Base-by-base conservation (phyloP, 75 land plant genomes). In the Chamaecyparis obtusa region DNA sequence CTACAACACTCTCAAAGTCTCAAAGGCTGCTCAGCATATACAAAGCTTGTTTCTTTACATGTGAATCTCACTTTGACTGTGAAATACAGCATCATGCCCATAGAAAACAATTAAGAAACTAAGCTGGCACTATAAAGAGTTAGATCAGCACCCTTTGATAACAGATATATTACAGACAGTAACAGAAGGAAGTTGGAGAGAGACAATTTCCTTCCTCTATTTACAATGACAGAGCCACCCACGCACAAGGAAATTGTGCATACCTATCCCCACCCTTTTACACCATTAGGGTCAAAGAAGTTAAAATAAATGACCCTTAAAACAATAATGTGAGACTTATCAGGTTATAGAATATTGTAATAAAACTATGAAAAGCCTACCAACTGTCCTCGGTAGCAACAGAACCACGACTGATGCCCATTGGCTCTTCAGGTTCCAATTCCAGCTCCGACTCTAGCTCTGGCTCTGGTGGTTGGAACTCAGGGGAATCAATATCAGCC, bases 401-500 rank as follows among this genome's bases (percentile, higher is more conserved):
- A 13, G 92, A 41, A 13, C 88, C 55, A 33, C 81, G 56, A 6
- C 90, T 14, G 16, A 1, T 1, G 13, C 13, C 13, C 55, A 51
- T 0, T 51, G 55, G 84, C 39, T 5, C 82, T 19, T 81, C 41
- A 49, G 86, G 8, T 83, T 92, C 96, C 46, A 76, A 87, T 83
- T 92, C 96, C 37, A 76, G 88, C 87, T 96, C 98, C 90, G 91
- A 72, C 86, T 96, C 96, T 84, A 89, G 56, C 87, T 95, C 94
- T n/a, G 90, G 93, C 82, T 96, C 98, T 27, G 86, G 93, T 14
- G 90, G 80, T 39, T 89, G 93, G 82, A 94, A 96, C 89, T 96
- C 99, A 35, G 94, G 67, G 11, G 94, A 92, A 0, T 97, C 98
- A 54, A 97, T 83, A 79, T 90, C 99, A 24, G 99, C 96, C 57